Percentiles rank a stretch among this genome's conserved stretches.
Evolutionary conservation across 352 stramenopile genomes (phyloP).

Genomic region (Halophytophthora polymorphica): DNA sequence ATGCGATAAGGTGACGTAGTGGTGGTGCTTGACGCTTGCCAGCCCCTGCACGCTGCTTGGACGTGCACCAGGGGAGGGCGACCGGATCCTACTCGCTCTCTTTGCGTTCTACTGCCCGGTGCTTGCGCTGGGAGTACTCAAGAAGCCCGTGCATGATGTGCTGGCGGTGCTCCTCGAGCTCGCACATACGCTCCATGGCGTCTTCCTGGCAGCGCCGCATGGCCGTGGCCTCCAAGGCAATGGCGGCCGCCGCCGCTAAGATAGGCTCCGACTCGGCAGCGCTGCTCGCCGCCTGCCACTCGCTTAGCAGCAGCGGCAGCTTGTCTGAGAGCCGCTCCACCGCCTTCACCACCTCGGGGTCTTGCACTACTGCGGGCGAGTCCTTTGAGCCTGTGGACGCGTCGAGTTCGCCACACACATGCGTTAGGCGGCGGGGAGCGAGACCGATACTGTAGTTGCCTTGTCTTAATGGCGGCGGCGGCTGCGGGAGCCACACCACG

Average conservation of each 20-base stretch:
- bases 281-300: conserved; percentile 26
- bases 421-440: too few species aligned
- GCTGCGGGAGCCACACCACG: too few species aligned
- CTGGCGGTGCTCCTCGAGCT: conserved; percentile 62
- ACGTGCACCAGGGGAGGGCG: too few species aligned
- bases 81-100: too few species aligned
- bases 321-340: conserved; percentile 60
- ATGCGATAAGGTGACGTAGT: too few species aligned
- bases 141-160: conserved; percentile 61
- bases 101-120: conserved; percentile 14
- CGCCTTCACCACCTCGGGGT: conserved; percentile 53
- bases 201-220: conserved; percentile 44
- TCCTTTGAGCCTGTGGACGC: conserved; percentile 9
- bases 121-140: conserved; percentile 58
- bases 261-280: conserved; percentile 17
- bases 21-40: too few species aligned
- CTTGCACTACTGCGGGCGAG: conserved; percentile 42
- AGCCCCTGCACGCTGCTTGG: too few species aligned
- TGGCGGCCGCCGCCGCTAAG: conserved; percentile 23
- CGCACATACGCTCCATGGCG: conserved; percentile 41
- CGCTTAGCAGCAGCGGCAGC: conserved; percentile 30
- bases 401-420: too few species aligned
- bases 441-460: too few species aligned
- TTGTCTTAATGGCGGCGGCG: too few species aligned
- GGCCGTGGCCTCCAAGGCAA: conserved; percentile 47